Conservation (phyloP, 23 red algal species). For the Chondrus crispus region DNA sequence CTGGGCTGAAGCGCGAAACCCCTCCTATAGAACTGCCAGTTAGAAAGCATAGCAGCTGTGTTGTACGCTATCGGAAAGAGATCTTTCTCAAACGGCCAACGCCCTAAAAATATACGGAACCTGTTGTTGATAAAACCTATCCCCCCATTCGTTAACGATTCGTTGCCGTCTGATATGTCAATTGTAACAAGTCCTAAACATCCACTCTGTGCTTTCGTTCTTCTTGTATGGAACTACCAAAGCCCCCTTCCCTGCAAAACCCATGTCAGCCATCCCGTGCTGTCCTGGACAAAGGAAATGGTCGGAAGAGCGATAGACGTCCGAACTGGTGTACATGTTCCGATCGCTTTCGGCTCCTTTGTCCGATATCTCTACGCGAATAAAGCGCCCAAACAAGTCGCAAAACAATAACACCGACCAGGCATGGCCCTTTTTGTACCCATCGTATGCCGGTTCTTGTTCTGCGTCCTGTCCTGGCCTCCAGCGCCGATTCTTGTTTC, state of each 20-base stretch:
- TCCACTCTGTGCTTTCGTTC: not conserved
- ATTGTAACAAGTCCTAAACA: not conserved
- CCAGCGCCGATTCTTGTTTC: not conserved
- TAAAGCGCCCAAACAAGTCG: conserved; percentile 15
- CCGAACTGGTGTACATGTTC: not conserved
- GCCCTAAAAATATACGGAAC: not conserved
- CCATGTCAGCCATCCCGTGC: not conserved
- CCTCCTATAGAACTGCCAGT: not conserved
- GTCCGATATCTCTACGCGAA: not conserved
- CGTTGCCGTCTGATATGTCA: not conserved
- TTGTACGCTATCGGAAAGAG: not conserved
- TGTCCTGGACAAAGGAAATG: not conserved
- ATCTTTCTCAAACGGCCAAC: conserved; percentile 5
- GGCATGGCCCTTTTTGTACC: not conserved
- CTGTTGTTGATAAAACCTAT: conserved; percentile 34
- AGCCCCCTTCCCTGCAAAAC: not conserved
- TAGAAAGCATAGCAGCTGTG: not conserved
- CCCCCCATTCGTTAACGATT: conserved; percentile 44
- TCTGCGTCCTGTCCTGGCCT: not conserved
- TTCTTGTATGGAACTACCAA: not conserved
- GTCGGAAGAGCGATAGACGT: not conserved
- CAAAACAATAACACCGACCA: not conserved
- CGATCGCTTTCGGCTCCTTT: not conserved
- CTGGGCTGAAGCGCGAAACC: not conserved
- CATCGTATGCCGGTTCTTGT: conserved; percentile 9